Conservation (phyloP, 345 rosid species). For the Triadica sebifera region DNA sequence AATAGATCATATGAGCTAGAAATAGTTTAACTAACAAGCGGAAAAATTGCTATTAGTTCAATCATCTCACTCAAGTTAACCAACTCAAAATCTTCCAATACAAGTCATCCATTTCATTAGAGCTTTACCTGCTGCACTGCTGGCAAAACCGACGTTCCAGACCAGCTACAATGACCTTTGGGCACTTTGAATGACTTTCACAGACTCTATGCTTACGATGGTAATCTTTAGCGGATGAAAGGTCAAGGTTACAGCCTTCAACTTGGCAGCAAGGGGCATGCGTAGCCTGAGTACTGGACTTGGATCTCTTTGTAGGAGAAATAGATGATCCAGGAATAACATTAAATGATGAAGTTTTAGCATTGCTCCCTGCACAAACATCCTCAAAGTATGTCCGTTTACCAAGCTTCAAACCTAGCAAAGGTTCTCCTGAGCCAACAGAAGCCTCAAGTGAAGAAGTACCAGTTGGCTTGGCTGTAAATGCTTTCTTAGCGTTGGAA, state of each 20-base stretch:
- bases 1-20: neutral
- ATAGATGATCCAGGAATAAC: conserved; percentile 37
- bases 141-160: conserved; percentile 91
- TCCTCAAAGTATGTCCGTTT: conserved; percentile 69
- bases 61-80: conserved; percentile 2
- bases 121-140: conserved; percentile 87
- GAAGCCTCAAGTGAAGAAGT: conserved; percentile 55
- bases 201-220: conserved; percentile 84
- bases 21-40: neutral
- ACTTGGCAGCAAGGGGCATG: conserved; percentile 61
- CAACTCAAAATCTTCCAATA: neutral
- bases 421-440: conserved; percentile 67
- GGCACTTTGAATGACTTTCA: conserved; percentile 72
- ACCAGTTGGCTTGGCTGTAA: conserved; percentile 23
- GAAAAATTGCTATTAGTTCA: neutral
- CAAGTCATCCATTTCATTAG: neutral
- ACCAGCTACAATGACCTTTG: conserved; percentile 74
- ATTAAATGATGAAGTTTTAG: conserved; percentile 43
- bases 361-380: conserved; percentile 46
- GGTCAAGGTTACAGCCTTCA: conserved; percentile 80
- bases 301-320: conserved; percentile 62
- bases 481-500: conserved; percentile 37
- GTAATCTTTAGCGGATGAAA: conserved; percentile 78
- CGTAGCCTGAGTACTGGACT: conserved; percentile 43
- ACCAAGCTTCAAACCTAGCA: conserved; percentile 79